Conservation (phyloP, 169 alveolate species). For the Plasmodium ovale region DNA sequence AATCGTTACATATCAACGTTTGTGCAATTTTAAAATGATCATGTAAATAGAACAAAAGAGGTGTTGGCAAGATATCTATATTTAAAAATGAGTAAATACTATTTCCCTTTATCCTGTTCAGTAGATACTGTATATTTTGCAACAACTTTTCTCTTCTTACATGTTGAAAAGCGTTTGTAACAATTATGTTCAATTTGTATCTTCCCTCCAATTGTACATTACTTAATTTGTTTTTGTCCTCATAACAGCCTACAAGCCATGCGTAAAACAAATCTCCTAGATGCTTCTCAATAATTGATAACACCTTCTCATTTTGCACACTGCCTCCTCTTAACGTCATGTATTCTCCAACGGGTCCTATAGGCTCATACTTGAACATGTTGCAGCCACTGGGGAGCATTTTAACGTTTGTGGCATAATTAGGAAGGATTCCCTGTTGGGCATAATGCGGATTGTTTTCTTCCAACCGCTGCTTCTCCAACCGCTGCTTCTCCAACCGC, state of each 20-base stretch:
- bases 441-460: too few relatives aligned
- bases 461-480: too few relatives aligned
- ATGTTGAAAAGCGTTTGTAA: slow-evolving; percentile 69
- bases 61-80: slow-evolving; percentile 43
- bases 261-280: slow-evolving; percentile 61
- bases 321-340: slow-evolving; percentile 16
- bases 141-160: slow-evolving; percentile 27
- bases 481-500: too few relatives aligned
- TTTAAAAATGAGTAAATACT: slow-evolving; percentile 56
- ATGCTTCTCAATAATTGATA: slow-evolving; percentile 67
- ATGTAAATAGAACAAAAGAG: slow-evolving; percentile 56
- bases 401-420: too few relatives aligned
- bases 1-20: slow-evolving; percentile 53
- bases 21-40: slow-evolving; percentile 59
- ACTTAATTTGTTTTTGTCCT: slow-evolving; percentile 51
- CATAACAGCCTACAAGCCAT: slow-evolving; percentile 73
- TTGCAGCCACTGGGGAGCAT: too few relatives aligned
- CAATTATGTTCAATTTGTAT: slow-evolving; percentile 30
- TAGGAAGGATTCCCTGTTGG: too few relatives aligned
- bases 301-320: slow-evolving; percentile 22
- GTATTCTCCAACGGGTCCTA: slow-evolving; percentile 73
- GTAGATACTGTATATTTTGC: slow-evolving; percentile 23
- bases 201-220: slow-evolving; percentile 20
- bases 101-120: slow-evolving; percentile 32
- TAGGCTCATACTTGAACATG: slow-evolving; percentile 56